Evolutionary conservation across 257 asterid genomes (phyloP).

Genomic region (Eustoma russellianum): DNA sequence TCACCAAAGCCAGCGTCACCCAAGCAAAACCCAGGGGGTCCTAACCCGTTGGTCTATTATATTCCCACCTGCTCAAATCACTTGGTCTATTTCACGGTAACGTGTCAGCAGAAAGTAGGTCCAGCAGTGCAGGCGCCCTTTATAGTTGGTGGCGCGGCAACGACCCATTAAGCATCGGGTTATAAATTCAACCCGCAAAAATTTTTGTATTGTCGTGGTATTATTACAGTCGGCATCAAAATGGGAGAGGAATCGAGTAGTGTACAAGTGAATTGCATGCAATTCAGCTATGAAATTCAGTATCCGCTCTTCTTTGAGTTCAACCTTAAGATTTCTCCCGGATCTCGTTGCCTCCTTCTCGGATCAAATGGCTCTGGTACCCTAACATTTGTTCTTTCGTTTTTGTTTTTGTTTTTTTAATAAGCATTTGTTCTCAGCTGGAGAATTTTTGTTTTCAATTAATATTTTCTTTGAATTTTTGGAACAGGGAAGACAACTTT

Average conservation of each 20-base stretch:
- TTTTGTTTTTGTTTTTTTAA: not conserved
- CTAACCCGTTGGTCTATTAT: too few species aligned
- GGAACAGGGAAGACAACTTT: slow-evolving; percentile 77
- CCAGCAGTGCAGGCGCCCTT: not conserved
- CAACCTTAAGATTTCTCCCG: slow-evolving; percentile 45
- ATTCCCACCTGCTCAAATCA: too few species aligned
- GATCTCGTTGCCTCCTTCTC: slow-evolving; percentile 88
- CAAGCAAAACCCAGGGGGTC: too few species aligned
- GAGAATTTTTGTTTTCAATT: not conserved
- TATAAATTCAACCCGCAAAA: slow-evolving; percentile 9
- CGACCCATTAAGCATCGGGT: not conserved
- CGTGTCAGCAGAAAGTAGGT: not conserved
- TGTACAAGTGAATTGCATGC: slow-evolving; percentile 76
- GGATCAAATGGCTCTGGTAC: slow-evolving; percentile 99
- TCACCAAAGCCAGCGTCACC: too few species aligned
- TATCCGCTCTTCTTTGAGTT: slow-evolving; percentile 70
- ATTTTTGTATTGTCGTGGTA: not conserved
- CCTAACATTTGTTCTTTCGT: not conserved
- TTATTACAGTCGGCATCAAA: not conserved
- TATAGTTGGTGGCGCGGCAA: slow-evolving; percentile 10
- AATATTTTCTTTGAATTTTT: slow-evolving; percentile 3
- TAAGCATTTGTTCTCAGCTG: not conserved
- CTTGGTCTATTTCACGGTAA: not conserved
- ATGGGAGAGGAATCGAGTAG: slow-evolving; percentile 33
- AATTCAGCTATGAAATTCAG: slow-evolving; percentile 59